Conservation (phyloP, 495 filamentous ascomycete genomes). For the Penicillium atrosanguineum region DNA sequence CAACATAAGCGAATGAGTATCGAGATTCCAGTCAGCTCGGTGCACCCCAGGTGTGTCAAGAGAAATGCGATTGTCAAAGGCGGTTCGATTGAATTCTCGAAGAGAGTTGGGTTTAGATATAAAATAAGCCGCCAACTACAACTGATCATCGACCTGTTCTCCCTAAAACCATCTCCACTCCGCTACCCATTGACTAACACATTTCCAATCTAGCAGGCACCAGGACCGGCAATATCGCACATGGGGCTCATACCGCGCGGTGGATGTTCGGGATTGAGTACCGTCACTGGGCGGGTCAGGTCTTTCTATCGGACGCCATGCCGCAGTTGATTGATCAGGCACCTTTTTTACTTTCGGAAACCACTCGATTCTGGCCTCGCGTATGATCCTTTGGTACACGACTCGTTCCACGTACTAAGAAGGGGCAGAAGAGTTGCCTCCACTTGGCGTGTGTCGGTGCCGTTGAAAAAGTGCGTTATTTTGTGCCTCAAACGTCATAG, state of each 20-base stretch:
- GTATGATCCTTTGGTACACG: too few relatives aligned
- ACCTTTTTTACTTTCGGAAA: too few relatives aligned
- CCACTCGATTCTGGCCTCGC: too few relatives aligned
- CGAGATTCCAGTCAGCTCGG: not conserved
- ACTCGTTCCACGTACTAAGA: too few relatives aligned
- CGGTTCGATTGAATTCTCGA: not conserved
- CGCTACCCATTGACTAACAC: not conserved
- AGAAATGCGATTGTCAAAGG: not conserved
- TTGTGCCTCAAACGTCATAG: slow-evolving; percentile 4
- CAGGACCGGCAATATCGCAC: not conserved
- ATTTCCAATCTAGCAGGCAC: not conserved
- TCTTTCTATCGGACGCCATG: too few relatives aligned
- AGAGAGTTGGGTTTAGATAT: not conserved
- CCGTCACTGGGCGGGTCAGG: not conserved
- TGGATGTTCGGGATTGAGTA: not conserved
- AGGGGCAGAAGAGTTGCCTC: not conserved
- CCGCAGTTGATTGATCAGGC: too few relatives aligned
- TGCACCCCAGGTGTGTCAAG: not conserved
- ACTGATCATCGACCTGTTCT: not conserved
- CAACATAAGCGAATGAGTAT: not conserved
- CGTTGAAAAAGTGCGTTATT: slow-evolving; percentile 1
- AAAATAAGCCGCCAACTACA: not conserved
- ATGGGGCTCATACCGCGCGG: not conserved
- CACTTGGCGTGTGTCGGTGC: slow-evolving; percentile 1
- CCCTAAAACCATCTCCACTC: not conserved